Percentiles rank a stretch among this genome's conserved stretches.
Evolutionary conservation across 768 basidiomycete species (phyloP).

Genomic region (Hygrophorus pudorinus): DNA sequence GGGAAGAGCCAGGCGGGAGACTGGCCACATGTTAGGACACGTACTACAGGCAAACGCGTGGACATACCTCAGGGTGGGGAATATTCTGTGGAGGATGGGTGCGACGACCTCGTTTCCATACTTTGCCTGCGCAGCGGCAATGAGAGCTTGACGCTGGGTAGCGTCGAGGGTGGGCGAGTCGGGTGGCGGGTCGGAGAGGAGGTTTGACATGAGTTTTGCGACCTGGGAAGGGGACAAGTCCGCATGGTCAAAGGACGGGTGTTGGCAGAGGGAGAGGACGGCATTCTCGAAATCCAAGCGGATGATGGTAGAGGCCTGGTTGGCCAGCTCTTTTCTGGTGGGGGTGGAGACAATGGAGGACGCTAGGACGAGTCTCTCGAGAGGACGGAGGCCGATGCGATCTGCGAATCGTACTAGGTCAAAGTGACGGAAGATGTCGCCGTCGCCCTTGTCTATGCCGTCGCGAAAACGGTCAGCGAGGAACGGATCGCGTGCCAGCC

Average conservation of each 20-base stretch:
- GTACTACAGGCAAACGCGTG: no score
- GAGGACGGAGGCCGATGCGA: constrained; percentile 67
- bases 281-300: constrained; percentile 76
- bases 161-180: constrained; percentile 67
- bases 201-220: constrained; percentile 70
- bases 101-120: constrained; percentile 68
- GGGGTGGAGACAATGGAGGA: constrained; percentile 63
- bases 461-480: constrained; percentile 87
- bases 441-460: constrained; percentile 82
- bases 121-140: constrained; percentile 67
- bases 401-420: constrained; percentile 78
- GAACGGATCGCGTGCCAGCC: constrained; percentile 83
- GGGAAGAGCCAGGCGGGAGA: constrained; percentile 53
- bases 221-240: constrained; percentile 68
- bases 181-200: constrained; percentile 59
- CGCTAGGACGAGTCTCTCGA: constrained; percentile 71
- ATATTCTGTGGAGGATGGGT: constrained; percentile 65
- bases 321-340: constrained; percentile 43
- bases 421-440: constrained; percentile 73
- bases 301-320: constrained; percentile 59
- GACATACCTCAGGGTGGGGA: constrained; percentile 61
- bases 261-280: constrained; percentile 63
- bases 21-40: constrained; percentile 23
- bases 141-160: constrained; percentile 64
- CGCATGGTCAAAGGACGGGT: constrained; percentile 73